Base-by-base conservation (phyloP, 164 flowering plant genomes). In the Litsea cubeba region DNA sequence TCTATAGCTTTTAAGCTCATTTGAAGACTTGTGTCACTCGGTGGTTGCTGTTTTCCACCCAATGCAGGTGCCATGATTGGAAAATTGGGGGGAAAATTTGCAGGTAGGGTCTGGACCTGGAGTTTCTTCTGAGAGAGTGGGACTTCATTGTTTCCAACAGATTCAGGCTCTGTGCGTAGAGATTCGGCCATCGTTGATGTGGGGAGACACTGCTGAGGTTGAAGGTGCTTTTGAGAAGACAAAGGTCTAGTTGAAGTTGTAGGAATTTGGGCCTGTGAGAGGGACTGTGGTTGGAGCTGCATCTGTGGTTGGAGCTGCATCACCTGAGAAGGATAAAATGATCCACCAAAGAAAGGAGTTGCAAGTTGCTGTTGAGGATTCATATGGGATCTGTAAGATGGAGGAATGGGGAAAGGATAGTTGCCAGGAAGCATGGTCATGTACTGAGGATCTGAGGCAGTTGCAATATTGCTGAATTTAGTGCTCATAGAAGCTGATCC, bases 391-490 rank as follows among this genome's bases (percentile, higher is more conserved):
- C 78, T 65, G 63, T 64, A 71, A 50, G 74, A 60, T 3, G 78
- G 74, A 8, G 78, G 74, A n/a, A 76, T 22, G 5, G 78, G 70
- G 62, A 76, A 76, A 51, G 74, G 32, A 35, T 76, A 76, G 62
- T 35, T 65, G 49, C 51, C 54, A 6, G 71, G 73, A 62, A 74
- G 57, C 76, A 74, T 74, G 50, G 67, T 57, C 12, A 68, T 54
- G 40, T 69, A 74, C 23, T 54, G 72, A 40, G 58, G 54, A 57
- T 74, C 76, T 12, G 66, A 51, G 50, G 71, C 68, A 50, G 76
- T 40, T 50, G 70, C 50, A 50, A 65, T 63, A 62, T 17, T 71
- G 71, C 68, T 40, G 58, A 68, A 69, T 6, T 62, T 75, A 46
- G 73, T n/a, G 54, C 51, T 71, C 24, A 20, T n/a, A 50, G 78